Evolutionary conservation across 257 asterid species (phyloP).

Genomic region (Solanum etuberosum): DNA sequence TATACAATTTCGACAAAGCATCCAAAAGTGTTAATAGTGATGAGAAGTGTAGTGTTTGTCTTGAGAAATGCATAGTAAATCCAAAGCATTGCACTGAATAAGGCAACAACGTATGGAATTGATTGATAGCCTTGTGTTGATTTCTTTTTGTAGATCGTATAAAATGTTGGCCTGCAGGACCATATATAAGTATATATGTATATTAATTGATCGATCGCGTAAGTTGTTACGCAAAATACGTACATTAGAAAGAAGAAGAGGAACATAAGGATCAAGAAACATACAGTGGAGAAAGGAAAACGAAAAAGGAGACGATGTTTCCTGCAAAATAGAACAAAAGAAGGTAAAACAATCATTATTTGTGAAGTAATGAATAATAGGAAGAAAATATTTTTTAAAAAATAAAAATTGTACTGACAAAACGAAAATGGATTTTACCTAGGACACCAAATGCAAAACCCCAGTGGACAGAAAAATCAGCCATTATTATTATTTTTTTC

Average conservation of each 20-base stretch:
- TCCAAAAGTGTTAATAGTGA: slow-evolving; percentile 41
- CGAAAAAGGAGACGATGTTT: slow-evolving; percentile 23
- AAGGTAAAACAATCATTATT: not conserved
- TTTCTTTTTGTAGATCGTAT: slow-evolving; percentile 26
- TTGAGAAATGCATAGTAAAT: slow-evolving; percentile 37
- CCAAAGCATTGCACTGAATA: slow-evolving; percentile 36
- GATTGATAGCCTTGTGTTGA: slow-evolving; percentile 30
- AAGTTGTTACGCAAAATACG: not conserved
- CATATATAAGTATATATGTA: not conserved
- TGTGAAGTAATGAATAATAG: not conserved
- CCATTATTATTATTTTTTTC: not conserved
- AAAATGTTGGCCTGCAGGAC: slow-evolving; percentile 32
- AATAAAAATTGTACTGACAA: too few relatives aligned
- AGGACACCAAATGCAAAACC: slow-evolving; percentile 4
- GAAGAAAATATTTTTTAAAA: not conserved
- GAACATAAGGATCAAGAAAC: not conserved
- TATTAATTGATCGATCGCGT: not conserved
- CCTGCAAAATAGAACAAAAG: slow-evolving; percentile 16
- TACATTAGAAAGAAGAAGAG: not conserved
- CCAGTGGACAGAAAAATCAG: not conserved
- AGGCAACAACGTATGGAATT: slow-evolving; percentile 27
- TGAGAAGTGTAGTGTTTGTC: slow-evolving; percentile 34
- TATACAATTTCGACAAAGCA: slow-evolving; percentile 30
- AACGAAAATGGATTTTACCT: not conserved
- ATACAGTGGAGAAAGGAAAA: slow-evolving; percentile 42